Evolutionary conservation across 2,329 filamentous ascomycete genomes (phyloP).

Genomic region (Pyricularia pennisetigena): DNA sequence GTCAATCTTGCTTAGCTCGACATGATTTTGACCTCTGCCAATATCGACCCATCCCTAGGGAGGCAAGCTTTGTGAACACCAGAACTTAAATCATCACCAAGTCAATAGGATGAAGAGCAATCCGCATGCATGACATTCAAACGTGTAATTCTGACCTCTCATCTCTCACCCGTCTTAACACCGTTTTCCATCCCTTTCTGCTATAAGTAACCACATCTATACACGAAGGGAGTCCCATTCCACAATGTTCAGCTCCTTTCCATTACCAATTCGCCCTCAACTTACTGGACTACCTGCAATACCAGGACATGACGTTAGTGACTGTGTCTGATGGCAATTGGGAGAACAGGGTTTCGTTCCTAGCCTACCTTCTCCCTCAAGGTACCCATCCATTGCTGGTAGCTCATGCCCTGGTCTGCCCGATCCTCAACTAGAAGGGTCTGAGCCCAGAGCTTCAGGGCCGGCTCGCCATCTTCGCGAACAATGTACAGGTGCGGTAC

Average conservation of each 20-base stretch:
- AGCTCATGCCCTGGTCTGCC: constrained; percentile 86
- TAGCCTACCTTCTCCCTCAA: constrained; percentile 80
- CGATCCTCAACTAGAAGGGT: constrained; percentile 91
- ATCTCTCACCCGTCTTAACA: neutral
- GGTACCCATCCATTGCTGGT: constrained; percentile 85
- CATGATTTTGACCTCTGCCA: neutral
- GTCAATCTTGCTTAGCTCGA: neutral
- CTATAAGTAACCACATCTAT: neutral
- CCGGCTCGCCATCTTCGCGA: constrained; percentile 91
- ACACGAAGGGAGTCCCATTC: neutral
- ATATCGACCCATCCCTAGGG: neutral
- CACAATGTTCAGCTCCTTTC: neutral
- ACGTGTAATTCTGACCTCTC: neutral
- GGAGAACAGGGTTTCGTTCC: neutral
- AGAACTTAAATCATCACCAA: neutral
- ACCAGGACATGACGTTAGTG: neutral
- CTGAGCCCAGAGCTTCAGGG: constrained; percentile 92
- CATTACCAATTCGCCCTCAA: neutral
- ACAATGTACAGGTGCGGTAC: constrained; percentile 89
- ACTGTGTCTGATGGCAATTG: neutral
- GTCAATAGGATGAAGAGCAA: neutral
- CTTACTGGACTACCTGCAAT: constrained; percentile 24
- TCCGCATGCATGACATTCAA: neutral
- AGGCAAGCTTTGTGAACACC: neutral
- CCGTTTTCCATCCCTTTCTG: neutral